Evolutionary conservation across 345 rosid genomes (phyloP).

Genomic region (Salix viminalis): DNA sequence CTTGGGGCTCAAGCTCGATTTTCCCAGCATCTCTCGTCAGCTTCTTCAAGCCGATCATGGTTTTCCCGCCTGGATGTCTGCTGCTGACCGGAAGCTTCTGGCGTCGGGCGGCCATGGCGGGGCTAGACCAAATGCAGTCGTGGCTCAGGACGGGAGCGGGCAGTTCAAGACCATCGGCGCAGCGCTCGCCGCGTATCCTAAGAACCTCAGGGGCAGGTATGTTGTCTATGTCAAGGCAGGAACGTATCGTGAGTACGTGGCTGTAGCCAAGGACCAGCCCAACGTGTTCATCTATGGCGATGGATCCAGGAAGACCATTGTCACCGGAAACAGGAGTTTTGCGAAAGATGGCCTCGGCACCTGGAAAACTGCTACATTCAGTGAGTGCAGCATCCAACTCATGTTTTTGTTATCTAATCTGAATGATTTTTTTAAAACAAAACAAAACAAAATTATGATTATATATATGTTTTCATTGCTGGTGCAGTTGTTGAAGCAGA

Average conservation of each 20-base stretch:
- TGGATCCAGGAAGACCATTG: slow-evolving; percentile 16
- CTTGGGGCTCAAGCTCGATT: slow-evolving; percentile 6
- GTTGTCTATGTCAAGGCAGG: slow-evolving; percentile 26
- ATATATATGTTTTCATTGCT: no score
- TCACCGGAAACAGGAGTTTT: slow-evolving; percentile 22
- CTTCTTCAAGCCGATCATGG: slow-evolving; percentile 14
- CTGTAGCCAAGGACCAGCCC: slow-evolving; percentile 2
- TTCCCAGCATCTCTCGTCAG: neutral
- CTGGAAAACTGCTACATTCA: slow-evolving; percentile 27
- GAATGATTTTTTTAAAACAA: neutral
- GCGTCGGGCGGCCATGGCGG: neutral
- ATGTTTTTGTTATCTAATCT: neutral
- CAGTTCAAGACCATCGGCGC: slow-evolving; percentile 22
- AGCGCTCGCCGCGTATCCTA: slow-evolving; percentile 15
- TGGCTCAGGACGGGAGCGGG: slow-evolving; percentile 26
- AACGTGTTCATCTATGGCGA: slow-evolving; percentile 25
- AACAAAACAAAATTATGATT: neutral
- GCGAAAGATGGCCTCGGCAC: slow-evolving; percentile 12
- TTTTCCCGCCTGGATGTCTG: slow-evolving; percentile 26
- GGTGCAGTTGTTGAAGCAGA: slow-evolving; percentile 20
- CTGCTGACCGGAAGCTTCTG: slow-evolving; percentile 16
- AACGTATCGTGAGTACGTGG: slow-evolving; percentile 12
- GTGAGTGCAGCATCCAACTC: slow-evolving; percentile 1
- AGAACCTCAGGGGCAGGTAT: slow-evolving; percentile 2
- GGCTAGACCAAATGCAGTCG: slow-evolving; percentile 18